phyloP scores from a whole-genome alignment of 768 basidiomycete species.

The Hericium erinaceus region DNA sequence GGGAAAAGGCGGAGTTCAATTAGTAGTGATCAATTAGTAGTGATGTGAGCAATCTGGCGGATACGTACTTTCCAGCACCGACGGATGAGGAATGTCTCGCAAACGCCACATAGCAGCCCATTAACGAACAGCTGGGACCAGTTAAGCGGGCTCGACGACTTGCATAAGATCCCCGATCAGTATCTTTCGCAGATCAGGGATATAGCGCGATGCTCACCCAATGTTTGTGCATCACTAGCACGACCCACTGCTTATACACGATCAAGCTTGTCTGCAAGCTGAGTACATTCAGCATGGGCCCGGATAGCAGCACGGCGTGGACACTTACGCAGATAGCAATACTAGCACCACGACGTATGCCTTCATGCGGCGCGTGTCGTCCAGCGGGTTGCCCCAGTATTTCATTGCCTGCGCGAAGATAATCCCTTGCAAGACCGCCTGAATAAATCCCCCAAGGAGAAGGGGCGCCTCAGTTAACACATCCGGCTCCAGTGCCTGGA shows the following conservation, averaged over 20 bases:
- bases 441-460: conserved; percentile 36
- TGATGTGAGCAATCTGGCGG: not conserved
- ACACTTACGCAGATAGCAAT: conserved; percentile 33
- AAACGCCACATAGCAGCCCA: conserved; percentile 35
- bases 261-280: conserved; percentile 19
- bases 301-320: not conserved
- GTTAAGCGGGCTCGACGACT: conserved; percentile 29
- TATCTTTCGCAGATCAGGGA: not conserved
- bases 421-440: conserved; percentile 35
- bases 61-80: conserved; percentile 41
- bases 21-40: not conserved
- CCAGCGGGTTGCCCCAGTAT: conserved; percentile 31
- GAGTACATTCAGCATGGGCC: not conserved
- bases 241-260: conserved; percentile 21
- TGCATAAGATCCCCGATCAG: not conserved
- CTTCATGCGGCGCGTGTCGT: conserved; percentile 35
- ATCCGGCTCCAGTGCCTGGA: conserved; percentile 1
- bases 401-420: conserved; percentile 21
- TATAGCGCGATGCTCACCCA: conserved; percentile 12
- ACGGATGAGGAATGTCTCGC: conserved; percentile 39
- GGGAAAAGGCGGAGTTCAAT: not conserved
- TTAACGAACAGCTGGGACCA: conserved; percentile 41
- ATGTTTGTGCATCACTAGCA: conserved; percentile 13
- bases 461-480: conserved; percentile 26
- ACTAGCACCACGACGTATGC: conserved; percentile 32